Evolutionary conservation across 257 asterid species (phyloP).

Genomic region (Scutellaria barbata): DNA sequence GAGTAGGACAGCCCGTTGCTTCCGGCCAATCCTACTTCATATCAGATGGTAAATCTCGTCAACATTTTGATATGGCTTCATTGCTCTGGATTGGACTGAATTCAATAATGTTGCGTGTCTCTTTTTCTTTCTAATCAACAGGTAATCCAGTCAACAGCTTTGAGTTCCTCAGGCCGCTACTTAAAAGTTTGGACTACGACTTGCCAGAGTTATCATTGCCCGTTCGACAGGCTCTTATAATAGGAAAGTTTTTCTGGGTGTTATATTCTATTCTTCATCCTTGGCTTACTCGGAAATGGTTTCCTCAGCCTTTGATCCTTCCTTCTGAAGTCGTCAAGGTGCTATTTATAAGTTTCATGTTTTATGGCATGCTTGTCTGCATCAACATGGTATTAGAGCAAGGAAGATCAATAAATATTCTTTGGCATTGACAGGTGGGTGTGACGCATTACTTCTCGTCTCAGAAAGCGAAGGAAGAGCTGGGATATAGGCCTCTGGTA

Average conservation of each 20-base stretch:
- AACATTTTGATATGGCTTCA: not conserved
- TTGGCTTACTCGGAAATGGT: constrained; percentile 69
- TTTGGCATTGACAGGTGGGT: constrained; percentile 64
- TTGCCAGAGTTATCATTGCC: constrained; percentile 67
- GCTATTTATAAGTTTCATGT: not conserved
- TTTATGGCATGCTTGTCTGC: no score
- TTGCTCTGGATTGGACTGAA: constrained; percentile 17
- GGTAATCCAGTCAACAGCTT: constrained; percentile 93
- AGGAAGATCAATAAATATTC: not conserved
- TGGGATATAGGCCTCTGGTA: constrained; percentile 78
- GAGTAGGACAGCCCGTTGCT: constrained; percentile 77
- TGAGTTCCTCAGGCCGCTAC: constrained; percentile 74
- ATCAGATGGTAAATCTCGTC: constrained; percentile 74
- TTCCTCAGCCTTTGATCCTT: constrained; percentile 91
- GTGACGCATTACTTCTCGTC: constrained; percentile 90
- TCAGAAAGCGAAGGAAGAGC: constrained; percentile 87
- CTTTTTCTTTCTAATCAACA: constrained; percentile 45
- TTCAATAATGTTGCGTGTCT: no score
- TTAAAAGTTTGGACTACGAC: constrained; percentile 73
- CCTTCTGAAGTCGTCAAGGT: constrained; percentile 96
- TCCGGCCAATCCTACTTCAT: constrained; percentile 93
- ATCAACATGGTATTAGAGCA: no score
- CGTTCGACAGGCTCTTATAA: constrained; percentile 70
- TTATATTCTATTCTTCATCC: constrained; percentile 76
- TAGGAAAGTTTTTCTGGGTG: constrained; percentile 72